Base-by-base conservation (phyloP, 2,329 filamentous ascomycete genomes). In the Apiospora kogelbergensis region DNA sequence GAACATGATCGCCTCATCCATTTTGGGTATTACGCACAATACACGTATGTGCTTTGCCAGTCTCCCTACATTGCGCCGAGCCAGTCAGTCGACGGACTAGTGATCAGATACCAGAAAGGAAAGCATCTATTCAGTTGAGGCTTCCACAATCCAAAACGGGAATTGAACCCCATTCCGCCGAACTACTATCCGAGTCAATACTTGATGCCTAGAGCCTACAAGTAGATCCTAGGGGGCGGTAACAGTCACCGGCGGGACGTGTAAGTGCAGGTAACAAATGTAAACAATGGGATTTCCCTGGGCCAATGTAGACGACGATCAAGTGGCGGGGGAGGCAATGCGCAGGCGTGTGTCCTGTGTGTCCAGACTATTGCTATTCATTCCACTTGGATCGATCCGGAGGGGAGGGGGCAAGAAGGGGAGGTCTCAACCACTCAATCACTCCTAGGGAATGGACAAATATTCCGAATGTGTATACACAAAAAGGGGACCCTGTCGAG, bases 61-160 rank as follows among this genome's bases (percentile, higher is more conserved):
- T 30, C 30, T 37, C 37, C 53, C 30, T 37, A 60, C 53, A 37
- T 30, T 26, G 24, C 30, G 26, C 15, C 26, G 48, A 57, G 48
- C 20, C 46, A 53, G 46, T 30, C 48, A 57, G 48, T 57, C 48
- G 48, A 57, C 48, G 53, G 30, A n/a, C 53, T 60, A 60, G 53
- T 60, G 26, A 60, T 60, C 53, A 60, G 53, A 60, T 33, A 60
- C 17, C 53, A 37, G 53, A 37, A 26, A 60, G 53, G 17, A 30
- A 6, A 60, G 53, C 53, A 26, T 60, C 53, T 60, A 37, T 60
- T 60, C 53, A 37, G 53, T 60, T 60, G 53, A 60, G 53, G 53
- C 53, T 60, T 60, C 53, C 53, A 60, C 53, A 60, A 37, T 60
- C 53, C 30, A 60, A 60, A 60, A 10, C 20, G 26, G 53, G 30